phyloP scores from a whole-genome alignment of 2,329 filamentous ascomycete genomes.

The Penicillium crustosum region DNA sequence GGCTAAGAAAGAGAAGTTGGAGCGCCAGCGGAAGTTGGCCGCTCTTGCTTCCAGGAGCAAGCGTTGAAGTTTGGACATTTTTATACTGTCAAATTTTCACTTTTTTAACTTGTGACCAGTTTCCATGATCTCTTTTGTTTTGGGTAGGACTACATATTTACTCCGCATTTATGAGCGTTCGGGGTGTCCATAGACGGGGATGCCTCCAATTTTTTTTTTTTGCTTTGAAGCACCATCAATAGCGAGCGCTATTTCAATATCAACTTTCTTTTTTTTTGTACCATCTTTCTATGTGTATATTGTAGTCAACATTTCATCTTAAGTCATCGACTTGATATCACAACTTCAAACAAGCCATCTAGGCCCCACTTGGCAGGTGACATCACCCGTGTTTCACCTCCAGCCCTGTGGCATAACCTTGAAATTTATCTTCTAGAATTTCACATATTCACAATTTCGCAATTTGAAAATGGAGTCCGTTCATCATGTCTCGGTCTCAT shows the following conservation, averaged over 20 bases:
- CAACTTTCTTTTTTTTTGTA: slow-evolving; percentile 16
- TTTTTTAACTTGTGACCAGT: neutral
- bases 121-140: slow-evolving; percentile 12
- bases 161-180: slow-evolving; percentile 38
- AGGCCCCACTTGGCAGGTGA: slow-evolving; percentile 36
- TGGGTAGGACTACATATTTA: slow-evolving; percentile 14
- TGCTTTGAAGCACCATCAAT: slow-evolving; percentile 15
- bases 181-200: slow-evolving; percentile 28
- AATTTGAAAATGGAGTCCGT: slow-evolving; percentile 31
- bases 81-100: neutral
- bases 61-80: slow-evolving; percentile 23
- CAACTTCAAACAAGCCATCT: neutral
- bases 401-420: neutral
- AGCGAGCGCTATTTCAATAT: slow-evolving; percentile 26
- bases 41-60: slow-evolving; percentile 38
- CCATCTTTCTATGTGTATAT: neutral
- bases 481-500: slow-evolving; percentile 61
- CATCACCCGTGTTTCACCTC: slow-evolving; percentile 30
- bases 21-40: slow-evolving; percentile 45
- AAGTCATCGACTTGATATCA: neutral
- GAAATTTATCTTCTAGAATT: neutral
- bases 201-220: slow-evolving; percentile 14
- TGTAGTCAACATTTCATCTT: neutral
- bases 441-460: neutral
- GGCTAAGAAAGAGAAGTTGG: slow-evolving; percentile 49